phyloP scores from a whole-genome alignment of 106 monocot species.

The Triglochin maritima region DNA sequence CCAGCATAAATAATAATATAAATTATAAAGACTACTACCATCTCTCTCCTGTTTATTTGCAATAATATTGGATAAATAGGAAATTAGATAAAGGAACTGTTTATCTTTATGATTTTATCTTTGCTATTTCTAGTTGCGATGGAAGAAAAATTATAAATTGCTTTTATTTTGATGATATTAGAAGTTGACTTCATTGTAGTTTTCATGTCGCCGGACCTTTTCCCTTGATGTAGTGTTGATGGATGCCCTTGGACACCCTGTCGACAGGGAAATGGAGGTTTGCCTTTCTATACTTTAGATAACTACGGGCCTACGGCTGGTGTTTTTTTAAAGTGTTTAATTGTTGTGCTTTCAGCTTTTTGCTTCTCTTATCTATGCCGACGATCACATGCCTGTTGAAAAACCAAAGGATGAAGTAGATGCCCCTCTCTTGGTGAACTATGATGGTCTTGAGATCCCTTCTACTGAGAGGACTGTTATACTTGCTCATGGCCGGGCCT shows the following conservation, averaged over 20 bases:
- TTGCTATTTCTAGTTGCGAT: too few species aligned
- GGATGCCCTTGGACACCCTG: slow-evolving; percentile 49
- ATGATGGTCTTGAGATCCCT: slow-evolving; percentile 70
- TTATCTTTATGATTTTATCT: too few species aligned
- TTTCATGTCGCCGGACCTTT: slow-evolving; percentile 75
- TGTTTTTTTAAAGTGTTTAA: slow-evolving; percentile 6
- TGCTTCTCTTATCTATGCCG: slow-evolving; percentile 83
- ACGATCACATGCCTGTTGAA: slow-evolving; percentile 54
- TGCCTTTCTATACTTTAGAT: not conserved
- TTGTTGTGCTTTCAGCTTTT: slow-evolving; percentile 38
- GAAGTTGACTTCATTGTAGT: slow-evolving; percentile 31
- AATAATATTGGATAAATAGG: too few species aligned
- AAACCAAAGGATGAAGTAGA: slow-evolving; percentile 47
- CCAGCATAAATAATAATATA: too few species aligned
- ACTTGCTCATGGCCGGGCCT: slow-evolving; percentile 63
- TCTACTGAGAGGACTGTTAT: slow-evolving; percentile 40
- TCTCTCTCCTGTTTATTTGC: too few species aligned
- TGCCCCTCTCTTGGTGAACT: slow-evolving; percentile 49
- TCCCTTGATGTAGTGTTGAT: slow-evolving; percentile 61
- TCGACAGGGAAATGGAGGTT: slow-evolving; percentile 70
- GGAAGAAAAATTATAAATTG: not conserved
- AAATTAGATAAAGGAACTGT: too few species aligned
- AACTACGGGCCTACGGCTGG: not conserved
- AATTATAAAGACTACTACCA: too few species aligned
- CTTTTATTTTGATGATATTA: not conserved